phyloP scores from a whole-genome alignment of 2,329 filamentous ascomycete genomes.

The Sarocladium strictum region DNA sequence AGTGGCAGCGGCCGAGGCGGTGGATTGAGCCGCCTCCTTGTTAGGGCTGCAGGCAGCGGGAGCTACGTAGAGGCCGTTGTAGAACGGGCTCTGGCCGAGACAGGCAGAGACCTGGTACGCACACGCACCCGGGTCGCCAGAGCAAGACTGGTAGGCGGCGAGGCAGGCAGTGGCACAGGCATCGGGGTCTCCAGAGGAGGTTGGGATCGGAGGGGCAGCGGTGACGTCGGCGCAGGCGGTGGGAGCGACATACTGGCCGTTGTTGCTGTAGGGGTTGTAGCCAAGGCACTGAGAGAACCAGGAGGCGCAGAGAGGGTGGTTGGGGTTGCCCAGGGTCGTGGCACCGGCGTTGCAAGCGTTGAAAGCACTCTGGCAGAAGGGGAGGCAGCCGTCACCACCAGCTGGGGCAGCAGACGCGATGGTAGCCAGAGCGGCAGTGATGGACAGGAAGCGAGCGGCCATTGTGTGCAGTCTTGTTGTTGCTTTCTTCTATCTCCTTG shows the following conservation, averaged over 20 bases:
- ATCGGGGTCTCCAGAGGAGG: neutral
- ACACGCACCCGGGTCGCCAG: neutral
- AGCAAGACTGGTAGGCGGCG: neutral
- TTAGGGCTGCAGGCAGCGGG: constrained; percentile 43
- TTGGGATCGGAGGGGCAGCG: neutral
- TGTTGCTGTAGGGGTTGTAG: constrained; percentile 21
- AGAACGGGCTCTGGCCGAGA: neutral
- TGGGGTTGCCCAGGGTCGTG: constrained; percentile 46
- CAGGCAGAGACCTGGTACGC: neutral
- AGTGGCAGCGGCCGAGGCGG: too few species aligned
- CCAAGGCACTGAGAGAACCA: neutral
- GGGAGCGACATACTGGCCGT: constrained; percentile 52
- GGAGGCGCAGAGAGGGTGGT: constrained; percentile 34
- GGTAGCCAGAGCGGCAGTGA: neutral
- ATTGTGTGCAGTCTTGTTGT: neutral
- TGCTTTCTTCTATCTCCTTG: too few species aligned
- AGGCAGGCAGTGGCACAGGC: constrained; percentile 16
- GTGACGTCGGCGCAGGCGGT: neutral
- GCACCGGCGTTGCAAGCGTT: constrained; percentile 44
- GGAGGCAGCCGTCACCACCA: constrained; percentile 28
- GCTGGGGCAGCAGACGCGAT: neutral
- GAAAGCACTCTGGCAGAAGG: constrained; percentile 33
- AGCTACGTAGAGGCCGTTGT: constrained; percentile 40
- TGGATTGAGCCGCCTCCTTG: too few species aligned
- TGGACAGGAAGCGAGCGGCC: neutral